Evolutionary conservation across 495 filamentous ascomycete species (phyloP).

Genomic region (Penicillium coffeae): DNA sequence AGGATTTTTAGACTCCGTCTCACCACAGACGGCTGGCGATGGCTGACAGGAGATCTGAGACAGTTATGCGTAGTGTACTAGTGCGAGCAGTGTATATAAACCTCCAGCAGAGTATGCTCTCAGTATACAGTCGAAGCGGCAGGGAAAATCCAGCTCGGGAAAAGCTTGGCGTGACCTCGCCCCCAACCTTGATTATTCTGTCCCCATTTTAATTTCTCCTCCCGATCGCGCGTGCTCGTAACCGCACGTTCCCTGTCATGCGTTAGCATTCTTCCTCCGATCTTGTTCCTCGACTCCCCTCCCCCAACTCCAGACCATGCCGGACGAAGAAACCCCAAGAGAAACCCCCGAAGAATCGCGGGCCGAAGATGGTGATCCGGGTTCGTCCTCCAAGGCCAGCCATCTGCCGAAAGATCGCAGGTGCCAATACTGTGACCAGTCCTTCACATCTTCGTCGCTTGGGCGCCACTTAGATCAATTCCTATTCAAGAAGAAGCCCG

Average conservation of each 20-base stretch:
- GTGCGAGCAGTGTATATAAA: too few relatives aligned
- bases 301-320: constrained; percentile 11
- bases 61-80: too few relatives aligned
- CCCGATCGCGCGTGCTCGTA: not conserved
- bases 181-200: constrained; percentile 1
- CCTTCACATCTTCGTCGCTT: constrained; percentile 89
- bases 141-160: not conserved
- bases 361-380: constrained; percentile 36
- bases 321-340: constrained; percentile 18
- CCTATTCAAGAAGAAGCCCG: constrained; percentile 82
- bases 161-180: constrained; percentile 4
- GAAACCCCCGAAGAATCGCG: constrained; percentile 50
- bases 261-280: not conserved
- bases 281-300: constrained; percentile 1
- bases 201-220: not conserved
- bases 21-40: not conserved
- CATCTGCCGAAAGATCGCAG: constrained; percentile 67
- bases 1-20: not conserved
- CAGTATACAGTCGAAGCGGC: not conserved
- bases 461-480: constrained; percentile 89
- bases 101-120: not conserved
- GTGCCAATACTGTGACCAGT: constrained; percentile 80
- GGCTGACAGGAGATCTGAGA: not conserved
- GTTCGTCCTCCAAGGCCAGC: constrained; percentile 31
- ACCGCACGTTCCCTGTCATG: not conserved